Evolutionary conservation across 768 basidiomycete genomes (phyloP).

Genomic region (Pulveroboletus ravenelii): DNA sequence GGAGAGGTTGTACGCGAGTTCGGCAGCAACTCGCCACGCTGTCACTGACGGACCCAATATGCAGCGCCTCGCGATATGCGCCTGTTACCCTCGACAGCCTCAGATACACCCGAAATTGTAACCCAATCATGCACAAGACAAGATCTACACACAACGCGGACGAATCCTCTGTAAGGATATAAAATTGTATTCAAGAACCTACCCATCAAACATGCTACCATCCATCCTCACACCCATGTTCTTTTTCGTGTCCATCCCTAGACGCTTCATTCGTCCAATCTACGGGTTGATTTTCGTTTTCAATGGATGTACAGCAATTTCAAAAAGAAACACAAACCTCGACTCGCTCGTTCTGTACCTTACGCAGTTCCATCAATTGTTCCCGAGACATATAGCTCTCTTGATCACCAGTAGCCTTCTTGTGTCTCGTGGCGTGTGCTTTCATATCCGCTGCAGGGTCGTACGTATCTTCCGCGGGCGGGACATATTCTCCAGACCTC

Average conservation of each 20-base stretch:
- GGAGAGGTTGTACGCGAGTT: slow-evolving; percentile 1
- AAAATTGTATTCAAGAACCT: slow-evolving; percentile 1
- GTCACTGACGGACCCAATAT: slow-evolving; percentile 1
- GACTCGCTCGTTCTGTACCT: slow-evolving; percentile 79
- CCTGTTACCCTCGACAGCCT: slow-evolving; percentile 5
- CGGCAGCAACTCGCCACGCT: slow-evolving; percentile 3
- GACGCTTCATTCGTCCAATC: slow-evolving; percentile 77
- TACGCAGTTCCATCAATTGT: slow-evolving; percentile 75
- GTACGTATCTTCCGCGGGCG: slow-evolving; percentile 67
- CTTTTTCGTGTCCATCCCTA: slow-evolving; percentile 86
- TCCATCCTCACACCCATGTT: slow-evolving; percentile 89
- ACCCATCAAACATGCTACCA: slow-evolving; percentile 53
- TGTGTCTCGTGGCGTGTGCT: slow-evolving; percentile 66
- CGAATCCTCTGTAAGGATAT: neutral
- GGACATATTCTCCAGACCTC: slow-evolving; percentile 77
- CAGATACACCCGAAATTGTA: neutral
- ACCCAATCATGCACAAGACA: neutral
- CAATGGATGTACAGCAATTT: neutral
- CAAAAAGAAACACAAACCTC: slow-evolving; percentile 46
- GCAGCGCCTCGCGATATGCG: slow-evolving; percentile 10
- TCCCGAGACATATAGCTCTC: slow-evolving; percentile 77
- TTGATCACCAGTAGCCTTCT: slow-evolving; percentile 58
- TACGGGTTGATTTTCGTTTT: slow-evolving; percentile 21
- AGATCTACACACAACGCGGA: neutral
- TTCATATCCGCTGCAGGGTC: slow-evolving; percentile 83